A percentile compares a stretch with the other conserved stretches of the same genome.
These are phyloP conservation scores for Amphicarpaea edgeworthii DNA, from an alignment of 306 rosid species.

Conservation along the genomic window DNA sequence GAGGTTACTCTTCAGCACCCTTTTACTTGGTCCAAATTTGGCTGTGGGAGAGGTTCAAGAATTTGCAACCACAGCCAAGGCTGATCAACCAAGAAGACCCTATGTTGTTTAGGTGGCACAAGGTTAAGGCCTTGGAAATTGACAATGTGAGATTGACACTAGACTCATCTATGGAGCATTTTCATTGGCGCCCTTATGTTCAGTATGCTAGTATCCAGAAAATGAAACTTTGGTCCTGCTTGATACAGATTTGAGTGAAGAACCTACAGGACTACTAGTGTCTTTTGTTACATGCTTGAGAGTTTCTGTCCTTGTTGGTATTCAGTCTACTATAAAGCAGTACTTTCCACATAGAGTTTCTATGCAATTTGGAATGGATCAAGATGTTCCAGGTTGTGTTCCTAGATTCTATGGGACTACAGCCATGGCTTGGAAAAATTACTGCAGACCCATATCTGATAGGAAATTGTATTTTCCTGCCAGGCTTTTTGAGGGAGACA, in stretches of 20 bases:
- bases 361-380: conserved; percentile 73
- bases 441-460: conserved; percentile 30
- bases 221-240: conserved; percentile 39
- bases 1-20: too few relatives aligned
- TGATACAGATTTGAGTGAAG: not conserved
- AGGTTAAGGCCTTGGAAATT: too few relatives aligned
- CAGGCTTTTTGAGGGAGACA: conserved; percentile 44
- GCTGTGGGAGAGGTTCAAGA: too few relatives aligned
- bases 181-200: conserved; percentile 62
- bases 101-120: too few relatives aligned
- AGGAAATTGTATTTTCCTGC: conserved; percentile 49
- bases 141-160: conserved; percentile 18
- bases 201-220: conserved; percentile 34
- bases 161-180: conserved; percentile 44
- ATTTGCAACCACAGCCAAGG: too few relatives aligned
- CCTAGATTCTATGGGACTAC: not conserved
- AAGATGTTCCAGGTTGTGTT: conserved; percentile 53
- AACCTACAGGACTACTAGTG: too few relatives aligned
- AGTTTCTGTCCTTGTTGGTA: conserved; percentile 56
- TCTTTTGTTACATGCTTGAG: conserved; percentile 53
- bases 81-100: too few relatives aligned
- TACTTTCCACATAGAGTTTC: conserved; percentile 68
- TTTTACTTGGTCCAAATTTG: too few relatives aligned
- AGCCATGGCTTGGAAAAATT: conserved; percentile 51
- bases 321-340: conserved; percentile 34